Base-by-base conservation (phyloP, 2,329 filamentous ascomycete genomes). In the Aulographum hederae region DNA sequence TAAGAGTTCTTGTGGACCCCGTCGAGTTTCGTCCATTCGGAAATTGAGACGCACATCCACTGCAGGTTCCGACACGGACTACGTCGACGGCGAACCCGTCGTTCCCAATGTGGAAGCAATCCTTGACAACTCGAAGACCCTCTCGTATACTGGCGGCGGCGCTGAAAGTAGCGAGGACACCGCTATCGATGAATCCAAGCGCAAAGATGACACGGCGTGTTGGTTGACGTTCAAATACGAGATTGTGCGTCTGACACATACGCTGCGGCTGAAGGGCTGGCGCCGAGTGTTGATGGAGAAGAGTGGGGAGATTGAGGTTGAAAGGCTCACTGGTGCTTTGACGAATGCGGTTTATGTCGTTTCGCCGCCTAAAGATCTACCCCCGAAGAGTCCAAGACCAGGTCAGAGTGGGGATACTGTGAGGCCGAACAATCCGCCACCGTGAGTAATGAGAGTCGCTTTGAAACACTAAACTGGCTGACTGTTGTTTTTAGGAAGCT, bases 301-400 rank as follows among this genome's bases (percentile, higher is more conserved):
- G 39, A 78, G 77, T 40, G 68, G 71, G 31, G 62, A 61, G 23
- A 73, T 89, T 39, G 65, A 65, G 2, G 76, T 89, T 4, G 67
- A 79, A 52, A 68, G 80, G 31, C 61, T 91, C 18, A 94, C 86
- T 50, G 89, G 89, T 37, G 89, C 89, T 6, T 57, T 98, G 41
- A 98, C 89, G 14, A 98, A 98, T 48, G 84, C 86, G 8, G 85
- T 98, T 21, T 98, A 95, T 48, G 84, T 93, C 31, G 84, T 95
- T 15, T 78, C 73, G 2, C 85, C 86, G 2, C 85, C 86, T 0
- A 59, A 68, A 25, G 63, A 78, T 21, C 42, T 84, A 8, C 54
- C 60, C 26, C 16, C 14, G 14, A n/a, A n/a, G n/a, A n/a, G n/a
- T n/a, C 26, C n/a, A 28, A 13, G 14, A 15, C 26, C 16, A 6